A percentile compares a stretch with the other conserved stretches of the same genome.
These are phyloP conservation scores for Hordeum vulgare DNA, from an alignment of 176 grass and related monocot species.

Conservation along the genomic window DNA sequence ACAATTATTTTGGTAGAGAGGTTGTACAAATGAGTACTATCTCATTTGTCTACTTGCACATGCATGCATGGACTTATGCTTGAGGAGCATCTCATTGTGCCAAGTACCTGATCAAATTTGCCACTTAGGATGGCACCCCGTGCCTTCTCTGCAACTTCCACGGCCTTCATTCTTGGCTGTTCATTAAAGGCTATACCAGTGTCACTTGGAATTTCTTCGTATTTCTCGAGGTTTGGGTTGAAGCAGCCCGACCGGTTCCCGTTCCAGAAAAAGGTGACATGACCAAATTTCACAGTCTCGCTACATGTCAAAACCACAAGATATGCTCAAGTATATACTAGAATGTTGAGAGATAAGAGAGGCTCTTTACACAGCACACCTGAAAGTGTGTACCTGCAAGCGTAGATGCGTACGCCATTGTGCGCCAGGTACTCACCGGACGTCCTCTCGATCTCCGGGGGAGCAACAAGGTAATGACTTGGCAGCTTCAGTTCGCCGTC, in stretches of 20 bases:
- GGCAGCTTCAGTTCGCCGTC: conserved; percentile 87
- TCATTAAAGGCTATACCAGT: conserved; percentile 74
- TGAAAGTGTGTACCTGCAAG: conserved; percentile 71
- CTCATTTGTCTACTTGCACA: background rate
- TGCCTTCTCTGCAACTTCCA: conserved; percentile 78
- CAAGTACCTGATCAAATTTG: conserved; percentile 74
- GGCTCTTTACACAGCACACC: background rate
- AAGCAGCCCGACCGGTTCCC: conserved; percentile 97
- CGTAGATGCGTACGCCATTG: conserved; percentile 69
- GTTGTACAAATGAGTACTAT: background rate
- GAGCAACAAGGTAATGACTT: conserved; percentile 72
- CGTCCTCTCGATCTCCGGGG: conserved; percentile 80
- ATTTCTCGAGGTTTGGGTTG: conserved; percentile 58
- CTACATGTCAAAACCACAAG: conserved; percentile 23
- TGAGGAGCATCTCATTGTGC: background rate
- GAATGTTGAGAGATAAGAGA: background rate
- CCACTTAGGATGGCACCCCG: conserved; percentile 72
- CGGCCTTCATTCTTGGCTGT: conserved; percentile 83
- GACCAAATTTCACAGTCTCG: conserved; percentile 93
- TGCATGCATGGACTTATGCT: background rate
- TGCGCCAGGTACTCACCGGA: conserved; percentile 73
- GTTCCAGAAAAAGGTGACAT: conserved; percentile 98
- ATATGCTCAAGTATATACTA: background rate
- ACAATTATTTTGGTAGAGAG: too few relatives aligned
- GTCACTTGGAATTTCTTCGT: conserved; percentile 89